Evolutionary conservation across 805 yeast genomes (phyloP).

Genomic region (Wickerhamiella alocasiicola): DNA sequence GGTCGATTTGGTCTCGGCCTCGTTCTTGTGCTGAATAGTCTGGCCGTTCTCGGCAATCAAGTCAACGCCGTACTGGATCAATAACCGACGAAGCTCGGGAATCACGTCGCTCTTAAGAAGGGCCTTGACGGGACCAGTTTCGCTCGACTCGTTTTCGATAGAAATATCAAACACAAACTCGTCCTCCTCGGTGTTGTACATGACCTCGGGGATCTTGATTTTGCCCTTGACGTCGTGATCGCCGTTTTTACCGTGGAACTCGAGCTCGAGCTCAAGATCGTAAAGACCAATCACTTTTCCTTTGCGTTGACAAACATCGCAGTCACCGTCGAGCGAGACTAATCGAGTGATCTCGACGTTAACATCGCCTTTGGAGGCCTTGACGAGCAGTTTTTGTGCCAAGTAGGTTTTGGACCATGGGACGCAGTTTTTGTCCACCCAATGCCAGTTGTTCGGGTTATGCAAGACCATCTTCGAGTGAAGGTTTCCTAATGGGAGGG

Average conservation of each 20-base stretch:
- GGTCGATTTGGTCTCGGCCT: constrained; percentile 13
- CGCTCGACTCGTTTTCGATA: constrained; percentile 40
- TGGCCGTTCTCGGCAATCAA: constrained; percentile 63
- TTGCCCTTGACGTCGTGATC: constrained; percentile 48
- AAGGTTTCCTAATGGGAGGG: no score
- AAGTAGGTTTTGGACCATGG: constrained; percentile 81
- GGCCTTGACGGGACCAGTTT: constrained; percentile 36
- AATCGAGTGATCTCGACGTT: constrained; percentile 34
- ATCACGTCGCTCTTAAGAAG: constrained; percentile 44
- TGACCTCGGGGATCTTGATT: constrained; percentile 78
- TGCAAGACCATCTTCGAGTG: constrained; percentile 97
- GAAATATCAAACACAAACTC: constrained; percentile 78
- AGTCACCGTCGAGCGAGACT: constrained; percentile 77
- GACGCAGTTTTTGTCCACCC: constrained; percentile 97
- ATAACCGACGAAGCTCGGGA: constrained; percentile 52
- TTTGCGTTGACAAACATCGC: constrained; percentile 92
- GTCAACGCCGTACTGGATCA: constrained; percentile 62
- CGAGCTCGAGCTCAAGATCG: constrained; percentile 58
- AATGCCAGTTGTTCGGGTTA: constrained; percentile 99
- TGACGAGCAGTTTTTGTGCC: constrained; percentile 39
- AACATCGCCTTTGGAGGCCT: constrained; percentile 25
- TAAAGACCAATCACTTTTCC: constrained; percentile 90
- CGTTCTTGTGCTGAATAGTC: constrained; percentile 69
- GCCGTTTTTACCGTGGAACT: constrained; percentile 37
- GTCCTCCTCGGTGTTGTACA: constrained; percentile 77